These are phyloP conservation scores for Bassia scoparia DNA, from an alignment of 148 eudicot genomes.

Conservation along the genomic window DNA sequence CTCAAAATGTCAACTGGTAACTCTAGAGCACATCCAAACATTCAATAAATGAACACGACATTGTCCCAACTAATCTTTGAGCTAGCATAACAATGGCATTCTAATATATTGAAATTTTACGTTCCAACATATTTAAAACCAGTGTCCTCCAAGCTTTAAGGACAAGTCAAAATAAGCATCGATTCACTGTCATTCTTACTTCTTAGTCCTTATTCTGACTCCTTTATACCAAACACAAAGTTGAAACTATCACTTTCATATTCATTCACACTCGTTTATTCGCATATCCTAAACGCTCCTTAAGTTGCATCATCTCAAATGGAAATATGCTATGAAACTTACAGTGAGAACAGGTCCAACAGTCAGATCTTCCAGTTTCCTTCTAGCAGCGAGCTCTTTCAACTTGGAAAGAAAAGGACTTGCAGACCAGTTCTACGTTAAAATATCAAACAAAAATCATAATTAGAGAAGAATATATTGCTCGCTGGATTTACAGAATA, in stretches of 20 bases:
- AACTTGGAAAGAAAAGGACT: slow-evolving; percentile 62
- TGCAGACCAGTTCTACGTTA: slow-evolving; percentile 71
- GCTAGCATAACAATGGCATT: neutral
- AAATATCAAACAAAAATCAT: neutral
- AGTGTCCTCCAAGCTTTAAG: neutral
- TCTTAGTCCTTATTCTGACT: neutral
- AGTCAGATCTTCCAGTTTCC: slow-evolving; percentile 77
- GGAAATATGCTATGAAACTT: slow-evolving; percentile 26
- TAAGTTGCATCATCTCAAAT: neutral
- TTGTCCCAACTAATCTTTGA: neutral
- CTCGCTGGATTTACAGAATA: neutral
- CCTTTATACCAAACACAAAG: neutral
- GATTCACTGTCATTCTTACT: neutral
- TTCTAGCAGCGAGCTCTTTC: slow-evolving; percentile 68
- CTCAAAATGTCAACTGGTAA: neutral
- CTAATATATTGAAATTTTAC: neutral
- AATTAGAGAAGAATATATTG: neutral
- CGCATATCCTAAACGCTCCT: too few species aligned
- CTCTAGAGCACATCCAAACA: neutral
- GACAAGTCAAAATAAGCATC: neutral
- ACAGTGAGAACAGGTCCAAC: slow-evolving; percentile 89
- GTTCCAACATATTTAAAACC: neutral
- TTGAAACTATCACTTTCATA: neutral
- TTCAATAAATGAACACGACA: neutral
- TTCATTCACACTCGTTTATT: too few species aligned